A percentile compares a stretch with the other conserved stretches of the same genome.
Conservation (phyloP, 139 green algal genomes). For the Chlamydomonas sphaeroides region DNA sequence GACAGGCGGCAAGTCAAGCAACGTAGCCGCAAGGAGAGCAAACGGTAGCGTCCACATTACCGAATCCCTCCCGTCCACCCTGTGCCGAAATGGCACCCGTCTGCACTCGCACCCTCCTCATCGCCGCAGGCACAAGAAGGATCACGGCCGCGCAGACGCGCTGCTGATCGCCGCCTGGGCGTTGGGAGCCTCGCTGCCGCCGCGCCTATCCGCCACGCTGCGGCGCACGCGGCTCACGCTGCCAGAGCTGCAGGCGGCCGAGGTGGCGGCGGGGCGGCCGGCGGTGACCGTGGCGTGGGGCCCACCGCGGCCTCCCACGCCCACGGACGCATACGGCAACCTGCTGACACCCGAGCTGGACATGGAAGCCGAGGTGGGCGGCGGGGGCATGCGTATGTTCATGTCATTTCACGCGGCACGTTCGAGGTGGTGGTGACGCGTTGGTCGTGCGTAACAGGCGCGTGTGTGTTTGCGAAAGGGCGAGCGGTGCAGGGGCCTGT, state of each 20-base stretch:
- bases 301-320: constrained; percentile 5
- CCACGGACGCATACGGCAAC: constrained; percentile 36
- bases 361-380: constrained; percentile 8
- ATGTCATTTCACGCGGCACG: too few species aligned
- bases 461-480: too few species aligned
- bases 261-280: not conserved
- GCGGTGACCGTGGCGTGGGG: constrained; percentile 17
- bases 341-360: constrained; percentile 29
- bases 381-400: not conserved
- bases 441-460: too few species aligned
- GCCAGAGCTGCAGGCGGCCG: not conserved
- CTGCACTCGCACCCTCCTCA: not conserved
- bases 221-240: not conserved
- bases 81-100: too few species aligned
- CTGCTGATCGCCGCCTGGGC: constrained; percentile 83
- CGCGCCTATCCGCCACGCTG: not conserved
- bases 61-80: too few species aligned
- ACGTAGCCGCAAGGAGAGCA: too few species aligned
- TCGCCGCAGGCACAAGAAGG: constrained; percentile 75
- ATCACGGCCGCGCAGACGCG: constrained; percentile 87
- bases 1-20: too few species aligned
- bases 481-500: too few species aligned
- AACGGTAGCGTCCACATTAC: too few species aligned
- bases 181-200: constrained; percentile 39
- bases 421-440: not conserved